Percentiles rank a stretch among this genome's conserved stretches.
phyloP scores from a whole-genome alignment of 805 yeast genomes.

The Pichia nanzhaoensis region DNA sequence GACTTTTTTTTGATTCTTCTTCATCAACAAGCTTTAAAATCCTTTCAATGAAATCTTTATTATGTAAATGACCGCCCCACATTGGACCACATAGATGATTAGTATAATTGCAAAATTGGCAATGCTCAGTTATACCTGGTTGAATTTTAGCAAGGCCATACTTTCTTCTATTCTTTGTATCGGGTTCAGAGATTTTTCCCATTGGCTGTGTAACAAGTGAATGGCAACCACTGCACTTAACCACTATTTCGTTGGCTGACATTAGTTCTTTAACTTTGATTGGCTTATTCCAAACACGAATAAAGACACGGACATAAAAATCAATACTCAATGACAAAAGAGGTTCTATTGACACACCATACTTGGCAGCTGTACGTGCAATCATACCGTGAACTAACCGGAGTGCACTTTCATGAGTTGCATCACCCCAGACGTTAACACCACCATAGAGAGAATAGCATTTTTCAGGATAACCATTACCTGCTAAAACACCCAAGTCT shows the following conservation, averaged over 20 bases:
- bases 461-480: slow-evolving; percentile 93
- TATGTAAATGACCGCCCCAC: slow-evolving; percentile 84
- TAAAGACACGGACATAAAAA: slow-evolving; percentile 82
- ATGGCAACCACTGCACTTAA: slow-evolving; percentile 86
- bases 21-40: slow-evolving; percentile 46
- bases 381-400: slow-evolving; percentile 74
- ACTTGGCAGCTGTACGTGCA: slow-evolving; percentile 80
- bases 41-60: slow-evolving; percentile 55
- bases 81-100: slow-evolving; percentile 91
- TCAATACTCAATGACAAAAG: slow-evolving; percentile 80
- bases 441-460: slow-evolving; percentile 96
- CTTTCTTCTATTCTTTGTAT: slow-evolving; percentile 28
- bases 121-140: slow-evolving; percentile 51
- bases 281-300: slow-evolving; percentile 73
- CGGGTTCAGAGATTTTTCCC: slow-evolving; percentile 48
- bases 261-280: slow-evolving; percentile 74
- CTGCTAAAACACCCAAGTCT: slow-evolving; percentile 92
- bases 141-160: slow-evolving; percentile 57
- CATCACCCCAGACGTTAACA: slow-evolving; percentile 74
- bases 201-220: slow-evolving; percentile 63
- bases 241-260: slow-evolving; percentile 67
- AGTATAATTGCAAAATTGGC: slow-evolving; percentile 63
- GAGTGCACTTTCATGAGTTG: slow-evolving; percentile 89
- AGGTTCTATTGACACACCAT: slow-evolving; percentile 84
- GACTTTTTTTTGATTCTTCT: slow-evolving; percentile 31